Conservation (phyloP, 768 basidiomycete species). For the Boletus eberwhitei region DNA sequence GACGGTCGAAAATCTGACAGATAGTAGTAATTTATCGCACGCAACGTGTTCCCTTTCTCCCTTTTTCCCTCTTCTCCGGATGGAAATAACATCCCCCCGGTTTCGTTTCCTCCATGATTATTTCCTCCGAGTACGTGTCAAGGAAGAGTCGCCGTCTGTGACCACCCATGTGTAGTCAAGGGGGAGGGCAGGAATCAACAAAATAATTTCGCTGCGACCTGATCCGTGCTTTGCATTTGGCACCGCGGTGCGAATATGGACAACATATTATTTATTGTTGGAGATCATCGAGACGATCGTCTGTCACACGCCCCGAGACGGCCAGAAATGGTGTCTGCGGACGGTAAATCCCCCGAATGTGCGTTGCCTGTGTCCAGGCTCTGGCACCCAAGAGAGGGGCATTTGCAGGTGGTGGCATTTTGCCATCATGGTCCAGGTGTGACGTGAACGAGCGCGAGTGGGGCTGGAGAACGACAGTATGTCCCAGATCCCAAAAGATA, state of each 20-base stretch:
- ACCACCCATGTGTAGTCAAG: background rate
- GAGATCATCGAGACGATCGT: constrained; percentile 8
- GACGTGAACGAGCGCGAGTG: constrained; percentile 2
- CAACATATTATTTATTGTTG: constrained; percentile 5
- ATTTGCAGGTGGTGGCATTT: background rate
- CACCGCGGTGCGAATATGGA: constrained; percentile 2
- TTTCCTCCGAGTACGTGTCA: constrained; percentile 13
- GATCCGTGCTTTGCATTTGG: constrained; percentile 11
- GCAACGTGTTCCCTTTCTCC: constrained; percentile 14
- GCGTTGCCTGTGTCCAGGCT: constrained; percentile 5
- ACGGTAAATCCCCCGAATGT: constrained; percentile 10
- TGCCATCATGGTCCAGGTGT: background rate
- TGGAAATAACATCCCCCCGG: background rate
- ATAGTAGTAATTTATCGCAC: constrained; percentile 8
- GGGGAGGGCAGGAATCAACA: background rate
- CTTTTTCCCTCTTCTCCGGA: background rate
- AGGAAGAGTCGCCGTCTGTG: constrained; percentile 12
- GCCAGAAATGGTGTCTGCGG: background rate
- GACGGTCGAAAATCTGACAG: constrained; percentile 18
- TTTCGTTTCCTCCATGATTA: background rate
- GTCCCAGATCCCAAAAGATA: background rate
- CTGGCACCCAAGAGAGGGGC: background rate
- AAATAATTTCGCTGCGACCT: background rate
- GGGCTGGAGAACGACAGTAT: background rate
- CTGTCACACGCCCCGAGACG: background rate